Base-by-base conservation (phyloP, 495 filamentous ascomycete species). In the Penicillium pancosmium region DNA sequence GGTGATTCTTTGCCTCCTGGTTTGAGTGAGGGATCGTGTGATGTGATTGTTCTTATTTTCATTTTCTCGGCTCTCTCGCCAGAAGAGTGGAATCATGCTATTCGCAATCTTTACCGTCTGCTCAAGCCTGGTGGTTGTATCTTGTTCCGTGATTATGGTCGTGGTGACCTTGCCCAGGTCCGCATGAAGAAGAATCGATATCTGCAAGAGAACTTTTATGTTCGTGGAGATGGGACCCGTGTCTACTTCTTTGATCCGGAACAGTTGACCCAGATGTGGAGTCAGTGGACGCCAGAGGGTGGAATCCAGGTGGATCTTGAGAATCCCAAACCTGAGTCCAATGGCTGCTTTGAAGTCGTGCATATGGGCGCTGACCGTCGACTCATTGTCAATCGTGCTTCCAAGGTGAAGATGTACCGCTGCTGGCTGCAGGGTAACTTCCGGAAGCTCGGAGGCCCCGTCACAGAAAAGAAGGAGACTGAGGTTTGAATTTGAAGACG, bases 241-340 rank as follows among this genome's bases (percentile, higher is more conserved):
- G 94, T 98, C 7, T 98, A 97, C 72, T 98, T 98, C 73, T 98
- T 98, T 66, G 92, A 96, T 34, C 80, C 86, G 70, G 87, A 92
- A 23, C 88, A 98, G 72, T 74, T 98, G 60, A 78, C 81, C 35
- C 67, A 84, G 36, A 93, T 97, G 55, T 98, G 93, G 89, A 75
- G 80, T n/a, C 66, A 82, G 75, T 78, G 73, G 74, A 74, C 69
- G 5, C 69, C 67, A 4, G 70, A 74, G 63, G 70, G 69, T 46
- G 75, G 69, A 1, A 56, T 78, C 12, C 64, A 59, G 27, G 57
- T 70, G 48, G 64, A 62, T 48, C 41, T 57, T 50, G 41, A 63
- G 23, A 56, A 64, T 4, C 51, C 57, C 36, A n/a, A 67, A 36
- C 23, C 55, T 23, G 63, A 63, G 51, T 50, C 62, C 2, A 50